Percentiles rank a stretch among this genome's conserved stretches.
These are phyloP conservation scores for Cyphellophora europaea DNA, from an alignment of 2,329 filamentous ascomycete genomes.

Conservation along the genomic window DNA sequence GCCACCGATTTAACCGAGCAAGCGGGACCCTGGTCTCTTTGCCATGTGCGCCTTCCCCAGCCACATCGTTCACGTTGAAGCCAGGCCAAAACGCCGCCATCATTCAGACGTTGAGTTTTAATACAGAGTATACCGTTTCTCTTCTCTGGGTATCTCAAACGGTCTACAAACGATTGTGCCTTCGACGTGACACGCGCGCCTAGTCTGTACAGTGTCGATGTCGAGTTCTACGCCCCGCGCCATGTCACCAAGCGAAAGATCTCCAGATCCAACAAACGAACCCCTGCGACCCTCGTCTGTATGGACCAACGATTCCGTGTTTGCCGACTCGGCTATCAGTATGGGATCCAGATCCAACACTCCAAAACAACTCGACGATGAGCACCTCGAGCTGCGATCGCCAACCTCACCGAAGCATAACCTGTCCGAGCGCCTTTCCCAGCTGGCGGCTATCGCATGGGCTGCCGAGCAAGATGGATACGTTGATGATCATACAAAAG, in stretches of 20 bases:
- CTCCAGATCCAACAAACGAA: constrained; percentile 1
- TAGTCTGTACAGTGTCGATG: no score
- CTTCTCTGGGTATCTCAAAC: no score
- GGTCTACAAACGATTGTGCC: no score
- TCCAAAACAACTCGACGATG: constrained; percentile 9
- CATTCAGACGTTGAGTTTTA: no score
- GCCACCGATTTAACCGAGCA: neutral
- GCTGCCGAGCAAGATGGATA: constrained; percentile 13
- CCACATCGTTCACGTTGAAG: no score
- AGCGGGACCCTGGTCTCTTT: neutral
- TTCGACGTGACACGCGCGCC: no score
- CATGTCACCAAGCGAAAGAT: neutral
- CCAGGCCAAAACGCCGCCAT: no score
- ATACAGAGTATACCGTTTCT: no score
- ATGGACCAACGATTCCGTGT: constrained; percentile 16
- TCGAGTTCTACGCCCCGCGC: no score
- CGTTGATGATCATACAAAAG: constrained; percentile 6
- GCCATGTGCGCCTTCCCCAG: constrained; percentile 1
- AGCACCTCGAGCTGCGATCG: constrained; percentile 1
- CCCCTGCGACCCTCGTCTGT: constrained; percentile 14
- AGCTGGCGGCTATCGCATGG: constrained; percentile 13
- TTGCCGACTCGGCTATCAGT: constrained; percentile 21
- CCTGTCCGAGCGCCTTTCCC: constrained; percentile 12
- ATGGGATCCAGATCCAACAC: constrained; percentile 16
- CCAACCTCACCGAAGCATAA: constrained; percentile 1